A percentile compares a stretch with the other conserved stretches of the same genome.
Evolutionary conservation across 176 grass and related monocot species (phyloP).

Genomic region (Alloteropsis semialata): DNA sequence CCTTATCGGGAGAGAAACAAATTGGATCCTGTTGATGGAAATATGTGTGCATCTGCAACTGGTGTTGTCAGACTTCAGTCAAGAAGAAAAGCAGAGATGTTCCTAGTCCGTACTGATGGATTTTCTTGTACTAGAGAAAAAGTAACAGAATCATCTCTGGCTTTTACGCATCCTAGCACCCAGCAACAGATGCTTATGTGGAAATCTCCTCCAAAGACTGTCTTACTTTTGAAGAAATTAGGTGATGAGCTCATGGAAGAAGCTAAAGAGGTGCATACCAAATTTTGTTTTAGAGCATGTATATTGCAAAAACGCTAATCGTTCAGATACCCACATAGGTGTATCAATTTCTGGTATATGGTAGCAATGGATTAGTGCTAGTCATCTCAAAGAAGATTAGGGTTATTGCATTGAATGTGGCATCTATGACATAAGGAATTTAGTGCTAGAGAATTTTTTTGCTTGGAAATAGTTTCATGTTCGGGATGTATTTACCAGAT

Average conservation of each 20-base stretch:
- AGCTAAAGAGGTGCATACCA: slow-evolving; percentile 78
- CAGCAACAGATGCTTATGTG: slow-evolving; percentile 99
- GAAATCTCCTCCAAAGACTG: slow-evolving; percentile 97
- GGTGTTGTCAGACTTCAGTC: slow-evolving; percentile 94
- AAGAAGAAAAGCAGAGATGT: slow-evolving; percentile 98
- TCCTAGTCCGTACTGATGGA: slow-evolving; percentile 90
- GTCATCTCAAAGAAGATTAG: slow-evolving; percentile 9
- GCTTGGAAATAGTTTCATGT: slow-evolving; percentile 6
- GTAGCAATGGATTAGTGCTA: slow-evolving; percentile 16
- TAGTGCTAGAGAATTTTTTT: not conserved
- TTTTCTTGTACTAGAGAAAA: slow-evolving; percentile 98
- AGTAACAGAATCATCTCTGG: slow-evolving; percentile 93
- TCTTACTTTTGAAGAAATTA: slow-evolving; percentile 91
- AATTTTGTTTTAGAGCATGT: not conserved
- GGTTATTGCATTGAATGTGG: not conserved
- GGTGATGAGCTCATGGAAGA: slow-evolving; percentile 95
- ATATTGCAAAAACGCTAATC: not conserved
- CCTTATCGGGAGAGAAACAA: slow-evolving; percentile 32
- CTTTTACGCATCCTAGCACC: slow-evolving; percentile 93
- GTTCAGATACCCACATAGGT: slow-evolving; percentile 1
- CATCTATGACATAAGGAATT: not conserved
- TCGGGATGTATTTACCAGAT: not conserved
- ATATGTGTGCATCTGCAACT: slow-evolving; percentile 77
- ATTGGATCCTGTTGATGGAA: slow-evolving; percentile 55
- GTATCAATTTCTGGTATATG: not conserved